Conservation (phyloP, 2,329 filamentous ascomycete species). For the Penicillium sp. region DNA sequence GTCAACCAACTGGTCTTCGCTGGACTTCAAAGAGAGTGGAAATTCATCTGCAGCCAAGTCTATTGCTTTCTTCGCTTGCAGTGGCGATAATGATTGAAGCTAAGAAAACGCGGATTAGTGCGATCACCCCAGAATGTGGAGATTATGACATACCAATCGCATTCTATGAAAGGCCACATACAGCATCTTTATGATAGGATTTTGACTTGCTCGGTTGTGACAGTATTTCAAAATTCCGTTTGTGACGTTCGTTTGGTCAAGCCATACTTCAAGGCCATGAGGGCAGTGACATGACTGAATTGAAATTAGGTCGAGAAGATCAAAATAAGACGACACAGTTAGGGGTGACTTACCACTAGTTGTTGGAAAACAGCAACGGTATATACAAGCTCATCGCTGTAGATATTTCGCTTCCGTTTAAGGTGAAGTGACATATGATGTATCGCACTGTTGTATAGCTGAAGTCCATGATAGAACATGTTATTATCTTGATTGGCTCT, state of each 20-base stretch:
- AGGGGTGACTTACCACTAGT: background rate
- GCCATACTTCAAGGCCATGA: background rate
- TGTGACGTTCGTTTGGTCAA: conserved; percentile 2
- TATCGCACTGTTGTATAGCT: conserved; percentile 11
- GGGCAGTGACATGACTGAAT: conserved; percentile 5
- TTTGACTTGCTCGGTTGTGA: background rate
- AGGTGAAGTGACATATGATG: conserved; percentile 5
- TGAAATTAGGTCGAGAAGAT: background rate
- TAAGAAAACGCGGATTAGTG: background rate
- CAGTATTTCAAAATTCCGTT: conserved; percentile 5
- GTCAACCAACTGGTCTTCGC: background rate
- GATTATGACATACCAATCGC: conserved; percentile 1
- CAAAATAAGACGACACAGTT: background rate
- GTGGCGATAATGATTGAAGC: conserved; percentile 3
- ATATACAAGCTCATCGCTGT: conserved; percentile 8
- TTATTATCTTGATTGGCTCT: background rate
- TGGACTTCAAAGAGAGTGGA: background rate
- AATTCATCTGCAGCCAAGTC: background rate
- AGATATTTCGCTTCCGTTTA: conserved; percentile 1
- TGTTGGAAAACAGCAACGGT: conserved; percentile 4
- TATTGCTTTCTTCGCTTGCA: background rate
- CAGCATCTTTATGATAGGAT: background rate
- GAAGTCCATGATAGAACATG: conserved; percentile 6
- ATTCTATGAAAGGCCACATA: conserved; percentile 1
- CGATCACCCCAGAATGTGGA: background rate